Percentiles rank a stretch among this genome's conserved stretches.
Evolutionary conservation across 306 rosid genomes (phyloP).

Genomic region (Parietaria judaica): DNA sequence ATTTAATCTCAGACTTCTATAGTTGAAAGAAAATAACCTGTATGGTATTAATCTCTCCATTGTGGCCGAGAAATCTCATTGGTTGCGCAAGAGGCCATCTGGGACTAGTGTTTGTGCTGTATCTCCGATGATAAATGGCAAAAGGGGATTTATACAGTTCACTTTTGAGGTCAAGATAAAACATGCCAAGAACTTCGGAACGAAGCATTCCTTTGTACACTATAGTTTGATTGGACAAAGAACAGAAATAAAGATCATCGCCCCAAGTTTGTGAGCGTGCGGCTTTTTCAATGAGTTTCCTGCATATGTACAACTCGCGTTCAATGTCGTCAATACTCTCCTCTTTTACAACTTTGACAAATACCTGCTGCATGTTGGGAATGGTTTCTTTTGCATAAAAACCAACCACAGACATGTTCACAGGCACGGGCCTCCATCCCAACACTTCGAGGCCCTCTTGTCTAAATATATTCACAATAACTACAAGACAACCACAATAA

Average conservation of each 20-base stretch:
- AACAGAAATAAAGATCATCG: conserved; percentile 92
- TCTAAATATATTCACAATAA: conserved; percentile 61
- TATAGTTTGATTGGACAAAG: conserved; percentile 92
- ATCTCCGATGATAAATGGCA: conserved; percentile 97
- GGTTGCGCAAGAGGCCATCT: conserved; percentile 99
- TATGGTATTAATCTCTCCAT: conserved; percentile 95
- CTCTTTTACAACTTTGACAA: conserved; percentile 81
- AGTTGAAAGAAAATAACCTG: conserved; percentile 53
- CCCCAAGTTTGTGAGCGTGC: conserved; percentile 84
- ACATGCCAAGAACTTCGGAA: conserved; percentile 87
- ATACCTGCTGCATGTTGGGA: conserved; percentile 93
- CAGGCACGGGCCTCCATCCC: conserved; percentile 98
- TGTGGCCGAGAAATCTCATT: conserved; percentile 97
- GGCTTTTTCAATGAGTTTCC: conserved; percentile 90
- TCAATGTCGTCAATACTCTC: conserved; percentile 92
- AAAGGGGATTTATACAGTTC: conserved; percentile 78
- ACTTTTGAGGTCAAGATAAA: conserved; percentile 87
- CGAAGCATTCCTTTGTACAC: conserved; percentile 99
- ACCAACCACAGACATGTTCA: conserved; percentile 83
- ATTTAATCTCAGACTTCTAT: conserved; percentile 12
- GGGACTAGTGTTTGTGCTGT: conserved; percentile 96
- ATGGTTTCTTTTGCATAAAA: conserved; percentile 85
- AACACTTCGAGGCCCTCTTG: conserved; percentile 99
- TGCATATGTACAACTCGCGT: conserved; percentile 88
- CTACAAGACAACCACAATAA: conserved; percentile 44